A percentile compares a stretch with the other conserved stretches of the same genome.
Conservation (phyloP, 257 asterid species). For the Henckelia pumila region DNA sequence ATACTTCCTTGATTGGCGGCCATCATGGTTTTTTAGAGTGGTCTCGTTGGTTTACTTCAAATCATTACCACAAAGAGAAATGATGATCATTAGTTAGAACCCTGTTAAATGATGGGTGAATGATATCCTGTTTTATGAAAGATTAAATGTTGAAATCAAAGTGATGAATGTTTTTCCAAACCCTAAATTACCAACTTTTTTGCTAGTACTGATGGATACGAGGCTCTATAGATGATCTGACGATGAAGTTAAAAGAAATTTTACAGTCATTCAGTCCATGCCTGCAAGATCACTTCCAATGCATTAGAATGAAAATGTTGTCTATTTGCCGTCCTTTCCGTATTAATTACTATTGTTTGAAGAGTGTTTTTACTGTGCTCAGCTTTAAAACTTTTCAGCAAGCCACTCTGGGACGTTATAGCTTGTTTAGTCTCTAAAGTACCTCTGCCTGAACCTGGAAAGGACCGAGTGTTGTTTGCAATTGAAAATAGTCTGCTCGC, state of each 20-base stretch:
- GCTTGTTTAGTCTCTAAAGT: conserved; percentile 71
- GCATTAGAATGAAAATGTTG: too few species aligned
- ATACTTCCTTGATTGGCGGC: too few species aligned
- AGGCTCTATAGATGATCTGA: neutral
- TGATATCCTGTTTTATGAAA: neutral
- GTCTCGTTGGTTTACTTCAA: neutral
- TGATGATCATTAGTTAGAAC: neutral
- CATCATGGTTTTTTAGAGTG: neutral
- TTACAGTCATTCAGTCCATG: neutral
- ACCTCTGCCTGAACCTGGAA: conserved; percentile 94
- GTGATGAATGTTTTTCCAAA: neutral
- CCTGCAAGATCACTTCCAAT: neutral
- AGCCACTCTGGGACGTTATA: conserved; percentile 88
- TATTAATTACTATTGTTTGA: conserved; percentile 21
- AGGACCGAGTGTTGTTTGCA: conserved; percentile 76
- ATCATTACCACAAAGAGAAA: neutral
- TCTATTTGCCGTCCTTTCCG: neutral
- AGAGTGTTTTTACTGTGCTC: conserved; percentile 29
- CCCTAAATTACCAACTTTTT: neutral
- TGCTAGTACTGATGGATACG: conserved; percentile 6
- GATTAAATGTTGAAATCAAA: neutral
- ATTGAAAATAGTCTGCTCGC: conserved; percentile 82
- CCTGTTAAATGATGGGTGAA: neutral
- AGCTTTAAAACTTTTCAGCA: conserved; percentile 60
- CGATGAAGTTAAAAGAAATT: neutral